Percentiles rank a stretch among this genome's conserved stretches.
These are phyloP conservation scores for Erodium chrysanthum DNA, from an alignment of 441 rosid genomes.

Conservation along the genomic window DNA sequence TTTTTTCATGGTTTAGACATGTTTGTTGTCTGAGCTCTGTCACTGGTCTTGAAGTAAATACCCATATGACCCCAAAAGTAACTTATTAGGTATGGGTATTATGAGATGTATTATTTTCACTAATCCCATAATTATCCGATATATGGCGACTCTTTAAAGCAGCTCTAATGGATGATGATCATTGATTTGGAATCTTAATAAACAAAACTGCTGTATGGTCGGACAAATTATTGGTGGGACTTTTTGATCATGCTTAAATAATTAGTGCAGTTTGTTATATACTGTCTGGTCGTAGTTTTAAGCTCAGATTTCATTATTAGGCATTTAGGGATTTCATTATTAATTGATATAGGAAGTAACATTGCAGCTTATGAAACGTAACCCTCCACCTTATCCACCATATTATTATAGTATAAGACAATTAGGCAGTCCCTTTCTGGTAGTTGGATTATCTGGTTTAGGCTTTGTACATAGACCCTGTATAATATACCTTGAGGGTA, in stretches of 20 bases:
- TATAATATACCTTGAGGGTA: no score
- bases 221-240: constrained; percentile 5
- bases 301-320: not conserved
- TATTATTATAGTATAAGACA: constrained; percentile 4
- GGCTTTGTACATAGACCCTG: no score
- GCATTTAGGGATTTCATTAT: constrained; percentile 9
- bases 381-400: constrained; percentile 31
- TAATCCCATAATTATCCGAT: no score
- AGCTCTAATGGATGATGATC: not conserved
- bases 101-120: no score
- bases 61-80: no score
- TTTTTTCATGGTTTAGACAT: constrained; percentile 4
- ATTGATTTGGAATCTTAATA: not conserved
- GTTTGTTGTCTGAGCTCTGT: not conserved
- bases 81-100: no score
- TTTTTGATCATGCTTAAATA: not conserved
- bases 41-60: not conserved
- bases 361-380: constrained; percentile 24
- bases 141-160: not conserved
- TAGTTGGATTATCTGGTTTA: not conserved
- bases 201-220: constrained; percentile 1
- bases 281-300: not conserved
- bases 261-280: not conserved
- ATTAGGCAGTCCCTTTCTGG: constrained; percentile 23
- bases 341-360: constrained; percentile 18